phyloP scores from a whole-genome alignment of 164 flowering plant species.

The Chimonanthus praecox region DNA sequence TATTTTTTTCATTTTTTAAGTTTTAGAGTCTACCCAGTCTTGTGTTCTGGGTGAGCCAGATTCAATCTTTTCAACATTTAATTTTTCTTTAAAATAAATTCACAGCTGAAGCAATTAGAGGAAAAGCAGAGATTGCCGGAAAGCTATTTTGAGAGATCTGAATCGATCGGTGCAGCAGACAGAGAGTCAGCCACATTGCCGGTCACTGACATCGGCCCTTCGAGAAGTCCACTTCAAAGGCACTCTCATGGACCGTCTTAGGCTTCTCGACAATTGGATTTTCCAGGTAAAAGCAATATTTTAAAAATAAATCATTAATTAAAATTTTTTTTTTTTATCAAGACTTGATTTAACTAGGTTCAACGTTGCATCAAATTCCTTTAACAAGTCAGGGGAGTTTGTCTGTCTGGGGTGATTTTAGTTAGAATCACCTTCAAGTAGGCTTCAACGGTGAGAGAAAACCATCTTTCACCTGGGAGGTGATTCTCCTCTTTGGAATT shows the following conservation, averaged over 20 bases:
- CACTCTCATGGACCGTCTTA: conserved; percentile 11
- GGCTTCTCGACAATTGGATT: conserved; percentile 7
- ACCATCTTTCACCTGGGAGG: no score
- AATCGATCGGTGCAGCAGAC: not conserved
- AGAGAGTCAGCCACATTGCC: not conserved
- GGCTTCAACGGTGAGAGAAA: no score
- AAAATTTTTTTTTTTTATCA: not conserved
- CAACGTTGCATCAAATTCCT: not conserved
- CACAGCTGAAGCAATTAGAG: conserved; percentile 13
- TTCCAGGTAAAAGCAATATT: not conserved
- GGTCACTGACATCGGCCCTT: conserved; percentile 3
- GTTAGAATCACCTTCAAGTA: no score
- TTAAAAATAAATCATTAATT: no score
- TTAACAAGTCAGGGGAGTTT: not conserved
- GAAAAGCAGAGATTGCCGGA: not conserved
- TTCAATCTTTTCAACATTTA: no score
- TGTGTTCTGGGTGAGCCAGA: not conserved
- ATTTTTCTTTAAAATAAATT: not conserved
- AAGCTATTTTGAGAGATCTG: not conserved
- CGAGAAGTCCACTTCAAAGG: conserved; percentile 13
- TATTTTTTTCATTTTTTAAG: no score
- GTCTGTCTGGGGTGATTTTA: no score
- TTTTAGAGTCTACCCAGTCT: not conserved
- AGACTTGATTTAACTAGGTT: not conserved
- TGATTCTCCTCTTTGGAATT: no score